phyloP scores from a whole-genome alignment of 1,139 yeast species.

The Yamadazyma mexicana region DNA sequence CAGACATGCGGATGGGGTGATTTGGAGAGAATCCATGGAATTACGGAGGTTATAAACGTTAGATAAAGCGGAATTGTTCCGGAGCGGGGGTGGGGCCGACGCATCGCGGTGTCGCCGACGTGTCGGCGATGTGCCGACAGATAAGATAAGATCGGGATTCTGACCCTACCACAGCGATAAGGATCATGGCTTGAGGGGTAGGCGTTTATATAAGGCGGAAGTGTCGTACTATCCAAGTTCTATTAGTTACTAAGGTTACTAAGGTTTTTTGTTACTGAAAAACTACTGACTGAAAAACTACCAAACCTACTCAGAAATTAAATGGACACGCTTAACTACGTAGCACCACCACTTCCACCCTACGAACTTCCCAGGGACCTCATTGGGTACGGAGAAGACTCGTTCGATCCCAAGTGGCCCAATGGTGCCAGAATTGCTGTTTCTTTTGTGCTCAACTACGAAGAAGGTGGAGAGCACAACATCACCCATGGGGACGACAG shows the following conservation, averaged over 20 bases:
- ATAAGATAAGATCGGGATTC: neutral
- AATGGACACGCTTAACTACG: conserved; percentile 14
- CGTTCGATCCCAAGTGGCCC: conserved; percentile 18
- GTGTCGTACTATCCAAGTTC: no score
- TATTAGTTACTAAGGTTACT: no score
- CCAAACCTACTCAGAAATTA: no score
- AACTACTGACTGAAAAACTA: no score
- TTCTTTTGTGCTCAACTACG: conserved; percentile 18
- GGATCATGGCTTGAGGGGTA: no score
- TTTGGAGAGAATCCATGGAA: neutral
- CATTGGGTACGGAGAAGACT: conserved; percentile 15
- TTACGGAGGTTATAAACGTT: neutral
- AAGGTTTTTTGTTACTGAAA: no score
- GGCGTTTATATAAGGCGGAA: no score
- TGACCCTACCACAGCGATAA: no score
- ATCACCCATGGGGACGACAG: conserved; percentile 15
- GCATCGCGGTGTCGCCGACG: neutral
- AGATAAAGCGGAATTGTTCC: neutral
- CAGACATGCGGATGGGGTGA: conserved; percentile 9
- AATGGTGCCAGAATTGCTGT: conserved; percentile 17
- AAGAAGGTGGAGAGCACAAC: conserved; percentile 28
- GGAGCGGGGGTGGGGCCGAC: neutral
- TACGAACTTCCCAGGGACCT: conserved; percentile 19
- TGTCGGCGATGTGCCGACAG: neutral
- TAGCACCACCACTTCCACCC: conserved; percentile 12